A percentile compares a stretch with the other conserved stretches of the same genome.
Conservation (phyloP, 495 filamentous ascomycete species). For the Hypoxylon fuscum region DNA sequence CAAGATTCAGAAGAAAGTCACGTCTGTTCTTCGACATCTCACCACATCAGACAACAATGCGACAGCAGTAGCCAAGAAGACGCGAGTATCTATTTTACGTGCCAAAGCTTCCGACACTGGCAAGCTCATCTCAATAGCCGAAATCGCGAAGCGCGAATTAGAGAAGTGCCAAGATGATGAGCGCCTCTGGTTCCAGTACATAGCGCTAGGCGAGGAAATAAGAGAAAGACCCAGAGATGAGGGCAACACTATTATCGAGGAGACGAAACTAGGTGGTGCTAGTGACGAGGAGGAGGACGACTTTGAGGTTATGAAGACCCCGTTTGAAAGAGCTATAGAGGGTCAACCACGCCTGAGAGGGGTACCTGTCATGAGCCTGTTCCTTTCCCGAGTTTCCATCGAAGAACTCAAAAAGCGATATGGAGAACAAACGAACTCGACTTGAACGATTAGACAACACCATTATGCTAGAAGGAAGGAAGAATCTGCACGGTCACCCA, state of each 20-base stretch:
- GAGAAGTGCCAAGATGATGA: slow-evolving; percentile 43
- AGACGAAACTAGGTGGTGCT: slow-evolving; percentile 43
- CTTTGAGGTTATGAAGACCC: slow-evolving; percentile 65
- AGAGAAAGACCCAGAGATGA: slow-evolving; percentile 30
- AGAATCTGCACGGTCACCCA: too few relatives aligned
- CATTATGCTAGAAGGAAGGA: background rate
- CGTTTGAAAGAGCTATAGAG: slow-evolving; percentile 54
- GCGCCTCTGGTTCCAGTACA: slow-evolving; percentile 69
- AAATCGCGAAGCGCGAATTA: slow-evolving; percentile 70
- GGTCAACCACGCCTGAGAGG: slow-evolving; percentile 40
- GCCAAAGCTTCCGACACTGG: slow-evolving; percentile 60
- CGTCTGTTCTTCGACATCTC: slow-evolving; percentile 52
- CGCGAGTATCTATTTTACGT: slow-evolving; percentile 50
- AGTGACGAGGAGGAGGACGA: slow-evolving; percentile 48
- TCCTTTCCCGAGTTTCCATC: slow-evolving; percentile 64
- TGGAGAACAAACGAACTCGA: slow-evolving; percentile 41
- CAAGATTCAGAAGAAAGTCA: slow-evolving; percentile 64
- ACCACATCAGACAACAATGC: slow-evolving; percentile 31
- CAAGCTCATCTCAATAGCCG: slow-evolving; percentile 71
- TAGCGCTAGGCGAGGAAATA: slow-evolving; percentile 47
- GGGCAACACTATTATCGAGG: slow-evolving; percentile 48
- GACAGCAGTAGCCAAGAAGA: slow-evolving; percentile 38
- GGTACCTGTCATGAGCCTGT: slow-evolving; percentile 64
- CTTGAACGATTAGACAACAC: background rate
- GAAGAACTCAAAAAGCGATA: slow-evolving; percentile 55